Conservation (phyloP, 495 filamentous ascomycete species). For the Aspergillus diversus region DNA sequence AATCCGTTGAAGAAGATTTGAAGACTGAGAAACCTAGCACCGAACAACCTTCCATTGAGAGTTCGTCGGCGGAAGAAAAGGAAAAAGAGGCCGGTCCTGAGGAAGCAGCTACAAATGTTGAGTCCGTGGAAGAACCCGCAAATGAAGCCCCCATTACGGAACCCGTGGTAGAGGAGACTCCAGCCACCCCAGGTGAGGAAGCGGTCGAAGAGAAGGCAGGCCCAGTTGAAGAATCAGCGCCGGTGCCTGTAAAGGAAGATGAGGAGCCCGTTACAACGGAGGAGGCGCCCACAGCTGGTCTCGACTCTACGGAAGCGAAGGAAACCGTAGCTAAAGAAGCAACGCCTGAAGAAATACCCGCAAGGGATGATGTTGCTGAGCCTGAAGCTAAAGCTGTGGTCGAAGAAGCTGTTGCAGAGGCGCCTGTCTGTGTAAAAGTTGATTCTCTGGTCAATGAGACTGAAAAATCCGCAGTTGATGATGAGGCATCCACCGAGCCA, state of each 20-base stretch:
- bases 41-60: neutral
- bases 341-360: neutral
- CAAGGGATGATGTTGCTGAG: neutral
- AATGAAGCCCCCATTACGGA: constrained; percentile 15
- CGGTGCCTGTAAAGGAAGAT: constrained; percentile 6
- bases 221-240: constrained; percentile 12
- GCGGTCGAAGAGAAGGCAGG: constrained; percentile 24
- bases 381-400: neutral
- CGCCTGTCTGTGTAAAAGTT: neutral
- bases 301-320: constrained; percentile 3
- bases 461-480: too few species aligned
- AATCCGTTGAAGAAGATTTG: too few species aligned
- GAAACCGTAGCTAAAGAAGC: constrained; percentile 11
- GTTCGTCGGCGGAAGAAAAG: neutral
- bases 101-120: constrained; percentile 26
- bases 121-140: constrained; percentile 13
- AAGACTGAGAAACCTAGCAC: neutral
- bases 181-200: neutral
- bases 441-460: neutral
- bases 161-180: constrained; percentile 2
- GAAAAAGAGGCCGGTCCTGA: constrained; percentile 18
- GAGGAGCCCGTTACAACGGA: neutral
- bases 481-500: too few species aligned
- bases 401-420: constrained; percentile 8
- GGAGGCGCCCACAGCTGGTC: neutral